Base-by-base conservation (phyloP, 177 flowering plant species). In the Telopea speciosissima region DNA sequence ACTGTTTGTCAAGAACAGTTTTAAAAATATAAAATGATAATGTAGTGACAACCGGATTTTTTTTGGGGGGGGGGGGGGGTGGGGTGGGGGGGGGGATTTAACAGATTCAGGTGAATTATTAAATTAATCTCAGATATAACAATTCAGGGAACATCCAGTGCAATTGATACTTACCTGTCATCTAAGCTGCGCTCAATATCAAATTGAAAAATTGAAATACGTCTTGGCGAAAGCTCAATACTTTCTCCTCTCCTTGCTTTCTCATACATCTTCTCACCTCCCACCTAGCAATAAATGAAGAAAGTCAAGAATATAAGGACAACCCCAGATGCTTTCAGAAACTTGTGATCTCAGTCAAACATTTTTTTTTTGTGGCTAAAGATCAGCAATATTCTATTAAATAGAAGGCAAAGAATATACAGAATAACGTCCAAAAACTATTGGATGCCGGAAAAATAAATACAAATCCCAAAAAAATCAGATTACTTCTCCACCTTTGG, bases 221-320 rank as follows among this genome's bases (percentile, higher is more conserved):
- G 77, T 76, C 99, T 84, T 5, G 98, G 96, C 65, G 98, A 79
- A 81, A 93, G 99, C 74, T 93, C 98, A 64, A 96, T 72, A 70
- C 81, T 89, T 83, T 96, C 98, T 73, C 98, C 99, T 82, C 89
- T 86, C 80, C 99, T 91, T 77, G 99, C 98, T 81, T 93, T 96
- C 25, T 91, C 98, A 75, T 96, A 93, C 98, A 96, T 86, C 83
- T 81, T 96, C 77, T 93, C 98, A 66, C 99, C 98, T 49, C 96
- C 93, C 62, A 95, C 97, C 98, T 95, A 74, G 72, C 69, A 67
- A 62, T 70, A 22, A 26, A 45, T 17, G 13, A 64, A 40, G 72
- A 67, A 68, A 61, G 7, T 36, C 22, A 72, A 64, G n/a, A 78
- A 68, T 22, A 69, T 2, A 49, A 49, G 19, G 14, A 49, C 54